A percentile compares a stretch with the other conserved stretches of the same genome.
Conservation (phyloP, 176 grass and related monocot species). For the Melocanna baccifera region DNA sequence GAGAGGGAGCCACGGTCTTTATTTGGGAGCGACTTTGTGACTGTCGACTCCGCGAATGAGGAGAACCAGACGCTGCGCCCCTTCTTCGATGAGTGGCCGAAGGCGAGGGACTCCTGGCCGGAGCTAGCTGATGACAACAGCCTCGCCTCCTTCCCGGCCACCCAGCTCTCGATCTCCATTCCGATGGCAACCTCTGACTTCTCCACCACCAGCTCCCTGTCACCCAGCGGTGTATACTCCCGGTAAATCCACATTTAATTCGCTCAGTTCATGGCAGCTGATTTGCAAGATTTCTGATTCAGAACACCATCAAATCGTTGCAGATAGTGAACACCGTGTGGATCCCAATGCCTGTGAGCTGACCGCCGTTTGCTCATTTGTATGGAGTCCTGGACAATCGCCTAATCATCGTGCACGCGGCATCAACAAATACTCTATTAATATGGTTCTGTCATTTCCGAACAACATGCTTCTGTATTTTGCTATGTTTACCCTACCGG, state of each 20-base stretch:
- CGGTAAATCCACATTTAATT: not conserved
- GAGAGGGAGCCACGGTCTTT: slow-evolving; percentile 46
- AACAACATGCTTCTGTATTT: slow-evolving; percentile 12
- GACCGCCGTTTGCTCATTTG: not conserved
- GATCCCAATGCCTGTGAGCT: not conserved
- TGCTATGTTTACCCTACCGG: not conserved
- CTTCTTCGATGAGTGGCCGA: slow-evolving; percentile 95
- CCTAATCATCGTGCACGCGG: not conserved
- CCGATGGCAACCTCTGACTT: slow-evolving; percentile 71
- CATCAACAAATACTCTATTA: not conserved
- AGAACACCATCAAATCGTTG: not conserved
- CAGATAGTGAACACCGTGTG: slow-evolving; percentile 41
- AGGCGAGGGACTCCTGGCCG: slow-evolving; percentile 58
- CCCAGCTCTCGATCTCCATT: slow-evolving; percentile 88
- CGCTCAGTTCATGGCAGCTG: not conserved
- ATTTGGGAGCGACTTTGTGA: slow-evolving; percentile 44
- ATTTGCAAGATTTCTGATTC: not conserved
- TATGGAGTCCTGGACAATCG: not conserved
- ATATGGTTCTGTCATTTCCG: slow-evolving; percentile 14
- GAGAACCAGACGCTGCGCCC: slow-evolving; percentile 65
- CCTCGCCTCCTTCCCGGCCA: slow-evolving; percentile 57
- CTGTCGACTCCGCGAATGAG: slow-evolving; percentile 37
- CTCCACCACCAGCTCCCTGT: slow-evolving; percentile 61
- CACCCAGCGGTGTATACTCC: slow-evolving; percentile 50
- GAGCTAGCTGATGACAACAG: slow-evolving; percentile 54